Conservation (phyloP, 2,329 filamentous ascomycete species). For the Colletotrichum tamarilloi region DNA sequence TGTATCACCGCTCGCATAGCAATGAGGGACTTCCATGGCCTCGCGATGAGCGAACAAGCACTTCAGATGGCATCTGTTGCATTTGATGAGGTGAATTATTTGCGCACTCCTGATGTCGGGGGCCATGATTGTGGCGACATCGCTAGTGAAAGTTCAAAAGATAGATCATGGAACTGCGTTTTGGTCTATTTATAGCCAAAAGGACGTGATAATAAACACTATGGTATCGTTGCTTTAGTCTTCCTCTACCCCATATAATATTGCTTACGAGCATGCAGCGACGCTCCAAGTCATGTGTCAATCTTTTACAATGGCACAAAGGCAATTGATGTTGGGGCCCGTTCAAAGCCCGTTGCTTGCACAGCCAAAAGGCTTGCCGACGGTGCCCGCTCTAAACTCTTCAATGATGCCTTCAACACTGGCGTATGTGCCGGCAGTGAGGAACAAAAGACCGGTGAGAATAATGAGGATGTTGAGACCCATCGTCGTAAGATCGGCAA, state of each 20-base stretch:
- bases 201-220: background rate
- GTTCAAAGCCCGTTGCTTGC: slow-evolving; percentile 65
- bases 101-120: too few species aligned
- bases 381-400: slow-evolving; percentile 72
- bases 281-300: background rate
- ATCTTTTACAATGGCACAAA: too few species aligned
- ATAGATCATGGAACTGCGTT: background rate
- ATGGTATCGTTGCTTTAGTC: background rate
- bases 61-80: too few species aligned
- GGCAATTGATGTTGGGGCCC: background rate
- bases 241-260: background rate
- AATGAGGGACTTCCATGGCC: too few species aligned
- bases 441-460: slow-evolving; percentile 80
- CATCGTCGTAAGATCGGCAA: slow-evolving; percentile 66
- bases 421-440: slow-evolving; percentile 84
- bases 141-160: background rate
- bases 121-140: too few species aligned
- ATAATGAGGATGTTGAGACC: slow-evolving; percentile 80
- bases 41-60: too few species aligned
- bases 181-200: background rate
- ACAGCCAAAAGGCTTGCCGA: slow-evolving; percentile 82
- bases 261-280: background rate
- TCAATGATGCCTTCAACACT: slow-evolving; percentile 80
- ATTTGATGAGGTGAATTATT: too few species aligned
- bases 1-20: background rate